Evolutionary conservation across 2,329 filamentous ascomycete genomes (phyloP).

Genomic region (Pseudogymnoascus sp.): DNA sequence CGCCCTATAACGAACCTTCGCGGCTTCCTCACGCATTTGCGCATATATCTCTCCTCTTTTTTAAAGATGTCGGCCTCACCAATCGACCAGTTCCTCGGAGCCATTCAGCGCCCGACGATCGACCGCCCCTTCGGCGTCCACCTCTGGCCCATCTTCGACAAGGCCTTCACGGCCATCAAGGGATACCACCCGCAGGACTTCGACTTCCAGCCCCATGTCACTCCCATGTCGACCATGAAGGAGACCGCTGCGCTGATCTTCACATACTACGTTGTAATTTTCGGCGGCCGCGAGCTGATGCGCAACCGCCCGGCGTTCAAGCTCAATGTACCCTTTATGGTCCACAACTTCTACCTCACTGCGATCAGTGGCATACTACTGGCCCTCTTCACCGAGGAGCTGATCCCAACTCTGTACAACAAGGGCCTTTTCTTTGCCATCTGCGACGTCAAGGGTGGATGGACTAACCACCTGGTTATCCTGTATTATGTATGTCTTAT

Average conservation of each 20-base stretch:
- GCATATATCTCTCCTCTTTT: neutral
- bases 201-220: conserved; percentile 69
- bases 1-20: conserved; percentile 8
- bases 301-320: conserved; percentile 76
- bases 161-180: conserved; percentile 64
- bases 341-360: conserved; percentile 95
- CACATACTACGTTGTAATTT: conserved; percentile 87
- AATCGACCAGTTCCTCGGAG: conserved; percentile 33
- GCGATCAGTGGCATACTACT: conserved; percentile 72
- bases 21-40: conserved; percentile 1
- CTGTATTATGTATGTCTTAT: conserved; percentile 85
- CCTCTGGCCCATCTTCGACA: conserved; percentile 91
- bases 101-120: conserved; percentile 65
- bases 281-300: conserved; percentile 89
- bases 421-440: conserved; percentile 84
- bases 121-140: conserved; percentile 86
- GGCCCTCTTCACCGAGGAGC: conserved; percentile 80
- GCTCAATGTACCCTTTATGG: conserved; percentile 81
- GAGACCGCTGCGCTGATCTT: conserved; percentile 72
- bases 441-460: conserved; percentile 72
- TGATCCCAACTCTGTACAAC: conserved; percentile 72
- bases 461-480: conserved; percentile 87
- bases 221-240: conserved; percentile 82
- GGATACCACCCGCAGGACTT: conserved; percentile 86
- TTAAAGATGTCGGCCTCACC: conserved; percentile 11